Evolutionary conservation across 305 asterid species (phyloP), one percentile per base, ranked within the genome.

Genomic region (Lippia alba): DNA sequence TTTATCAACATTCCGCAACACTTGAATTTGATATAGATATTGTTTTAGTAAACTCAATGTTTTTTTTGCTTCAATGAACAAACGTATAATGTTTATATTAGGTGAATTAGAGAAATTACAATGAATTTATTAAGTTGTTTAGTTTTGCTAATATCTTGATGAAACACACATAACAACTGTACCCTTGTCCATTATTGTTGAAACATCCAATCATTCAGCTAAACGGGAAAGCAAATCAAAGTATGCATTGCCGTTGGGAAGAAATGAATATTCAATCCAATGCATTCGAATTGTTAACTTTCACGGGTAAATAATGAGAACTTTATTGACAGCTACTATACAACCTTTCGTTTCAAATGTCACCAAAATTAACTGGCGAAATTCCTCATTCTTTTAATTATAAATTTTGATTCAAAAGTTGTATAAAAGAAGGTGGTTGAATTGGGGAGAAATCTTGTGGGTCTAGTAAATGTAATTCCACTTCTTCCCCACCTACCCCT

Each of bases 371-470:
- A 49, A 30, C 56, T 45, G 40, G 18, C 53, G 11, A 19, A 41
- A 66, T 66, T 53, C 19, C 49, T 24, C 49, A 69, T 57, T 58
- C 41, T 36, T 48, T 24, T 30, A 12, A 62, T 55, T 14, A 32
- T 12, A 10, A 24, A 12, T n/a, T 41, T 62, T 56, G 4, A 56
- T 20, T n/a, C 34, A 57, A 70, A 76, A 76, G 80, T 70, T 70
- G 60, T 7, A 15, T 15, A 58, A 59, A 59, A 66, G 55, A 12
- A 61, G 55, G 60, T 44, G 16, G 71, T 68, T 74, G 73, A 73
- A 48, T 56, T 56, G 57, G 71, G 71, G 48, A 36, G 49, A 63
- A 61, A 69, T 62, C 79, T 69, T 75, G 79, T 75, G 79, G 61
- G 41, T 17, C 18, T 33, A 46, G 56, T 56, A 14, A 75, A 69